Conservation (phyloP, 2,329 filamentous ascomycete genomes). For the Graphilbum sp. region DNA sequence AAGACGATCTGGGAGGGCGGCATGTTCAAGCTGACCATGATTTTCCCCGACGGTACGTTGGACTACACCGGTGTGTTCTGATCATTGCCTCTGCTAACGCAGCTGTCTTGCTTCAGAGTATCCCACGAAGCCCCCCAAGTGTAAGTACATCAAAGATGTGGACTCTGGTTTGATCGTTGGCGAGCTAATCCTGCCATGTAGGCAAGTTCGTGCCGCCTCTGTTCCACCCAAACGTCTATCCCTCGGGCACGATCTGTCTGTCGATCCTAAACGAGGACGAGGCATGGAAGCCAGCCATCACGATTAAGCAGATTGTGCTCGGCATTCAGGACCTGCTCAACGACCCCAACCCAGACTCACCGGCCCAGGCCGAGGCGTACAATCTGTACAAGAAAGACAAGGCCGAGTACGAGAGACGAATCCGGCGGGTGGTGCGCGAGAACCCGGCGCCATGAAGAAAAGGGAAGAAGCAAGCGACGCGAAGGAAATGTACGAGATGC, state of each 20-base stretch:
- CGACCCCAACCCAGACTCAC: slow-evolving; percentile 92
- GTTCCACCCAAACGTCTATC: slow-evolving; percentile 98
- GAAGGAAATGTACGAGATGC: no score
- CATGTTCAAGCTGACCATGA: slow-evolving; percentile 83
- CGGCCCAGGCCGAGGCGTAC: slow-evolving; percentile 93
- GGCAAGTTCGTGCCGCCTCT: slow-evolving; percentile 93
- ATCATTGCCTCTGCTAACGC: slow-evolving; percentile 7
- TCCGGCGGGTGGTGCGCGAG: slow-evolving; percentile 73
- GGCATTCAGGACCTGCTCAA: slow-evolving; percentile 93
- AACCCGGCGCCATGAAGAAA: slow-evolving; percentile 54
- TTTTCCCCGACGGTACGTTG: slow-evolving; percentile 78
- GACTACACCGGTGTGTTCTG: no score
- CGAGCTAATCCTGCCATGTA: no score
- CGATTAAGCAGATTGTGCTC: slow-evolving; percentile 91
- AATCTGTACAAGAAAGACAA: slow-evolving; percentile 90
- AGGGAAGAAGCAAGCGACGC: no score
- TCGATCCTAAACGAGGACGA: slow-evolving; percentile 98
- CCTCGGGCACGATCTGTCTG: slow-evolving; percentile 90
- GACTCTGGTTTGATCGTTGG: no score
- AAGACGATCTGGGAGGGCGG: slow-evolving; percentile 98
- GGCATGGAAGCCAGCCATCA: slow-evolving; percentile 96
- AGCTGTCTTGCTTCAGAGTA: slow-evolving; percentile 48
- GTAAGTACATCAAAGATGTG: no score
- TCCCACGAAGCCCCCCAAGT: slow-evolving; percentile 96
- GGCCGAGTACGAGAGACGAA: slow-evolving; percentile 72